phyloP scores from a whole-genome alignment of 768 basidiomycete species.

The Leccinellum rugosiceps region DNA sequence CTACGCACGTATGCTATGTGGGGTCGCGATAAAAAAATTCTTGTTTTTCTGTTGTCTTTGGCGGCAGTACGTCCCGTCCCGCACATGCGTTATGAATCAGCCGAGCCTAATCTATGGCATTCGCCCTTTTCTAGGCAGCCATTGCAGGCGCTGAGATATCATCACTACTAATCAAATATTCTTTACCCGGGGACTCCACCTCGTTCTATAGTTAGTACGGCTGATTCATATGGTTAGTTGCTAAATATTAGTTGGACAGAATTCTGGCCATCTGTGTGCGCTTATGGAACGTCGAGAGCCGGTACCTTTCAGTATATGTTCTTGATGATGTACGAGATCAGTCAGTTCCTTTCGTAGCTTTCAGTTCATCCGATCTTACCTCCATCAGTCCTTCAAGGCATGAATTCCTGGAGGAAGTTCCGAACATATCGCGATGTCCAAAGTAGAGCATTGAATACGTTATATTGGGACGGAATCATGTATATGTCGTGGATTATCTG shows the following conservation, averaged over 20 bases:
- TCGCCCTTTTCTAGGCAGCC: constrained; percentile 1
- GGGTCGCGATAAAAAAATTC: constrained; percentile 15
- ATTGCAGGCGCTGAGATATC: no score
- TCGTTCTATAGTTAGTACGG: constrained; percentile 20
- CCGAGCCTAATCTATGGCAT: neutral
- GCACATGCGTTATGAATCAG: neutral
- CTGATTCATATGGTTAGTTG: neutral
- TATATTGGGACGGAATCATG: constrained; percentile 28
- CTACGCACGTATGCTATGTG: constrained; percentile 28
- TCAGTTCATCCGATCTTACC: neutral
- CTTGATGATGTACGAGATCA: constrained; percentile 20
- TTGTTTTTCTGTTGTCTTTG: constrained; percentile 16
- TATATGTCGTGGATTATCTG: no score
- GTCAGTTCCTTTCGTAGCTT: constrained; percentile 5
- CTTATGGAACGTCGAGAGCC: constrained; percentile 15
- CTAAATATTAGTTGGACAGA: constrained; percentile 5
- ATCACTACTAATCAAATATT: no score
- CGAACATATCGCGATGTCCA: constrained; percentile 17
- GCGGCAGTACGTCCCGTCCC: constrained; percentile 12
- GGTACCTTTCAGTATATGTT: constrained; percentile 12
- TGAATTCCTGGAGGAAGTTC: constrained; percentile 25
- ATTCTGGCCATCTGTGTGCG: constrained; percentile 18
- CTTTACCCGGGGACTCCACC: no score
- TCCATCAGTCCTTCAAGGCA: constrained; percentile 21
- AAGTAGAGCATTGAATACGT: constrained; percentile 18